A percentile compares a stretch with the other conserved stretches of the same genome.
phyloP scores from a whole-genome alignment of 176 grass and related monocot genomes.

The Ampelocalamus luodianensis region DNA sequence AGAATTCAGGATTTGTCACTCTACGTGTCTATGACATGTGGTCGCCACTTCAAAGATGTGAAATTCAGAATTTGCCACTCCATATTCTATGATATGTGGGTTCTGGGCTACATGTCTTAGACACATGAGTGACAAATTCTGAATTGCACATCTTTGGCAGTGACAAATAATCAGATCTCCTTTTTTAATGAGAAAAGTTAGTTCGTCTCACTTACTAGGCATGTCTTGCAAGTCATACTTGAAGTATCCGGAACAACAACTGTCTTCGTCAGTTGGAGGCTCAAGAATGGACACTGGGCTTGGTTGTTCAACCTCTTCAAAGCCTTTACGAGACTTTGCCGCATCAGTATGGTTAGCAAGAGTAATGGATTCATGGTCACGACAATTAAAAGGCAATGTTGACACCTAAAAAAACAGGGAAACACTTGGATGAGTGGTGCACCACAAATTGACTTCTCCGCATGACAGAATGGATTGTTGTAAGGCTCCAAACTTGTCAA shows the following conservation, averaged over 20 bases:
- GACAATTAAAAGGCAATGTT: slow-evolving; percentile 18
- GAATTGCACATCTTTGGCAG: too few species aligned
- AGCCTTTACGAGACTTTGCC: slow-evolving; percentile 37
- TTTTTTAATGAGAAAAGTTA: slow-evolving; percentile 20
- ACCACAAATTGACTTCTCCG: slow-evolving; percentile 5
- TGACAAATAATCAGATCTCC: too few species aligned
- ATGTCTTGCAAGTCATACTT: slow-evolving; percentile 42
- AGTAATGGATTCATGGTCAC: slow-evolving; percentile 31
- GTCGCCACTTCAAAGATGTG: too few species aligned
- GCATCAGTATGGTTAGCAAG: slow-evolving; percentile 38
- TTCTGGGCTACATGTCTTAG: too few species aligned
- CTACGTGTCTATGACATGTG: too few species aligned
- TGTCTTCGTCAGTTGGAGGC: slow-evolving; percentile 56
- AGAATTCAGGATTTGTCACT: too few species aligned
- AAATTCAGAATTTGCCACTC: too few species aligned
- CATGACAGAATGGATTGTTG: not conserved
- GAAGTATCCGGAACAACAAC: slow-evolving; percentile 54
- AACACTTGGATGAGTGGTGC: slow-evolving; percentile 19
- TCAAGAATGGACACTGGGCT: slow-evolving; percentile 70
- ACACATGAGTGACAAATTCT: too few species aligned
- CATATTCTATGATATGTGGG: too few species aligned
- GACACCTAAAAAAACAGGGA: slow-evolving; percentile 34
- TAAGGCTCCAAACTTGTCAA: slow-evolving; percentile 32
- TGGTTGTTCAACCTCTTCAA: slow-evolving; percentile 60
- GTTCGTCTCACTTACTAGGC: slow-evolving; percentile 51